Evolutionary conservation across 2,329 filamentous ascomycete species (phyloP), one percentile per base, ranked within the genome.

Genomic region (Aspergillus tamarii): DNA sequence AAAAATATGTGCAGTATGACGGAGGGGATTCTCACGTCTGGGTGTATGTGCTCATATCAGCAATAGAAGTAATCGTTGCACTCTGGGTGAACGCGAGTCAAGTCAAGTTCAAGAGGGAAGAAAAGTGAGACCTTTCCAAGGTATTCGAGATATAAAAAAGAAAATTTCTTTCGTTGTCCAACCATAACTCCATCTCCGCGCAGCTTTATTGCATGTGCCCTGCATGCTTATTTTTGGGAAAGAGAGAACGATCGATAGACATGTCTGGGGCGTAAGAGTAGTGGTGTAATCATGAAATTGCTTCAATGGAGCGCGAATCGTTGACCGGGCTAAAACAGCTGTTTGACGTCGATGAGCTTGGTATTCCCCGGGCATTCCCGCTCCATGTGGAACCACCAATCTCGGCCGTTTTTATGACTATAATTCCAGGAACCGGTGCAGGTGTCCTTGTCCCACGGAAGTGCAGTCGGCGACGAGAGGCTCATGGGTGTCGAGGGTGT

Each of bases 381-480:
- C 67, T 81, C 79, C 70, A 80, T 75, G 63, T 81, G 79, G 62
- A 76, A 78, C 79, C 79, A 81, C 79, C 79, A 81, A 28, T 81
- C 79, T 43, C 78, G 76, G 28, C 78, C 78, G 46, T 58, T 69
- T 60, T 75, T 77, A 64, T 80, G 77, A 21, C 70, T 68, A 50
- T 74, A 74, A 63, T 81, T 81, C 79, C 79, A 81, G 7, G 77
- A 76, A 10, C 79, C 79, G 46, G 78, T 81, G 64, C 79, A 81
- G n/a, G 73, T 75, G 59, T 81, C 79, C 61, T 75, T 76, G 21
- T 77, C 74, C 78, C 78, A 81, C 12, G 76, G 77, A 8, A 78
- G 69, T 30, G 70, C 68, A 3, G 67, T 65, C 8, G 67, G 66
- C 8, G 72, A 72, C 26, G 67, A 58, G 43, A 70, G 72, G 64